Base-by-base conservation (phyloP, 1,139 yeast genomes). In the Pichia sp. region DNA sequence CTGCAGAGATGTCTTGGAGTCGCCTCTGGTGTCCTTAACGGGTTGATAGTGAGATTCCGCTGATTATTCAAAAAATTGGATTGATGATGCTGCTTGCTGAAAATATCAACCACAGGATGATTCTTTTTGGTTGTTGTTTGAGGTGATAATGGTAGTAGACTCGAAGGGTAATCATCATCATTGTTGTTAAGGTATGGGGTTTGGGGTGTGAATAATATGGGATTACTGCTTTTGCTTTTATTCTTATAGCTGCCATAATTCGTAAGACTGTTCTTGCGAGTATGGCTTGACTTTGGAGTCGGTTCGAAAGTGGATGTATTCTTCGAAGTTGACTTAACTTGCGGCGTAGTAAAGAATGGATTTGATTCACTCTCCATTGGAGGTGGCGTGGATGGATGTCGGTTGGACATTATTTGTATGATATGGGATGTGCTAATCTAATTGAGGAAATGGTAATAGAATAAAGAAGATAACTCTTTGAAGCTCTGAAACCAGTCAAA, bases 341-440 rank as follows among this genome's bases (percentile, higher is more conserved):
- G 52, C 36, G 61, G 53, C 8, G 60, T 58, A 3, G 54, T 54
- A 19, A 57, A 57, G n/a, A 54, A 49, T 19, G 55, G 49, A 30
- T 48, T 47, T 0, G 43, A 30, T 10, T 49, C 54, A 36, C 45
- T 26, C 19, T 49, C 51, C 8, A 41, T n/a, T 7, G 60, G 61
- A 16, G 67, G 66, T 36, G 68, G 68, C 5, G 68, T 65, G 7
- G 66, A 58, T 47, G 68, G 67, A 16, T 59, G 62, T 46, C 57
- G 59, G 42, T 56, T 56, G 10, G 47, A 42, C 61, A 58, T 58
- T 42, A 13, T 36, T 7, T 36, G 41, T 36, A 15, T 36, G 13
- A n/a, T 36, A n/a, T 36, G n/a, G 13, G 41, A 11, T 36, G n/a
- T 32, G 36, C 36, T 32, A 13, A 32, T 32, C 26, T 23, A 23